These are phyloP conservation scores for Penicillium daleae DNA, from an alignment of 495 filamentous ascomycete species.

Conservation along the genomic window DNA sequence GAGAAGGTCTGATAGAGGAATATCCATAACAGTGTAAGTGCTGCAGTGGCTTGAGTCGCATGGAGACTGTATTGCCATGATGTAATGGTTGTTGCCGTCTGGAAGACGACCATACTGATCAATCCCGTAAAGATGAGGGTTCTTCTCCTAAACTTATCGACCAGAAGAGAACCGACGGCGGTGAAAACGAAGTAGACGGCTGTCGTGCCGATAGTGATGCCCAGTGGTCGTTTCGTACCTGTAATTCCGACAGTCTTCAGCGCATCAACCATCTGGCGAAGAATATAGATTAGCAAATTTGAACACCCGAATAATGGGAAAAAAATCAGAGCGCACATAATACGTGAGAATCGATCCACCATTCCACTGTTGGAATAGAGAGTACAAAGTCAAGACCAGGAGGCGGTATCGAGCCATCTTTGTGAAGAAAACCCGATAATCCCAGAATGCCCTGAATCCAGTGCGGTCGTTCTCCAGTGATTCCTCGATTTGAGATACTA, in stretches of 20 bases:
- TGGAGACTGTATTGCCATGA: slow-evolving; percentile 41
- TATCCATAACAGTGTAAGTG: slow-evolving; percentile 44
- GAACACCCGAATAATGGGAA: neutral
- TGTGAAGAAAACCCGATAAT: slow-evolving; percentile 45
- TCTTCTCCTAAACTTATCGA: slow-evolving; percentile 42
- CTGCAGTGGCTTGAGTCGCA: slow-evolving; percentile 29
- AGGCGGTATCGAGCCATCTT: slow-evolving; percentile 39
- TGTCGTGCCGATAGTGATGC: slow-evolving; percentile 44
- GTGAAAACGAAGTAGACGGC: slow-evolving; percentile 47
- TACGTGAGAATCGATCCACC: slow-evolving; percentile 48
- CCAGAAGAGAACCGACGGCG: slow-evolving; percentile 38
- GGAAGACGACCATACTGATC: slow-evolving; percentile 42
- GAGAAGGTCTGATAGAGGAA: slow-evolving; percentile 49
- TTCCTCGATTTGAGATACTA: slow-evolving; percentile 47
- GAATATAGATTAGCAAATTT: slow-evolving; percentile 1
- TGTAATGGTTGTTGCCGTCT: slow-evolving; percentile 45
- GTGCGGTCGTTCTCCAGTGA: slow-evolving; percentile 36
- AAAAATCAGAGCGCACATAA: slow-evolving; percentile 29
- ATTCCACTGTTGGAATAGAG: slow-evolving; percentile 51
- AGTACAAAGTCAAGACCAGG: slow-evolving; percentile 44
- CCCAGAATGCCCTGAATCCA: slow-evolving; percentile 38
- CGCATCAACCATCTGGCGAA: slow-evolving; percentile 40
- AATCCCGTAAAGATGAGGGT: slow-evolving; percentile 44
- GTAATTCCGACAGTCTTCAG: slow-evolving; percentile 40
- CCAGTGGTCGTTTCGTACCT: slow-evolving; percentile 35